phyloP scores from a whole-genome alignment of 2,329 filamentous ascomycete species.

The Aspergillus flavus region DNA sequence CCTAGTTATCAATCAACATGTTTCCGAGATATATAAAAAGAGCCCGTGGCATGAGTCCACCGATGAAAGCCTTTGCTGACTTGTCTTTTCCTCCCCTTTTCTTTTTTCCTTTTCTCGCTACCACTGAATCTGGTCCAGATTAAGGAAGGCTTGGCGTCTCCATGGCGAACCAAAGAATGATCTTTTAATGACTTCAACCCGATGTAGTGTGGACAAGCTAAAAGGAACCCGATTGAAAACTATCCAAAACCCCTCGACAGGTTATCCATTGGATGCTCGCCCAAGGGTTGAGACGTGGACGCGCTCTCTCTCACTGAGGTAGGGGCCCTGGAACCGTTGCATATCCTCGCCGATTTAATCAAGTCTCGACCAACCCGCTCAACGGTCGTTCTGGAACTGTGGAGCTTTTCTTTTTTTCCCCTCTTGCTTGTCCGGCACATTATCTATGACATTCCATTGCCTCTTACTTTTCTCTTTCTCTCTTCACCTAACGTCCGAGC shows the following conservation, averaged over 20 bases:
- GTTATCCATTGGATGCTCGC: neutral
- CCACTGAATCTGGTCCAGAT: neutral
- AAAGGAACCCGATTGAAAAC: neutral
- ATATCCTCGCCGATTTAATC: neutral
- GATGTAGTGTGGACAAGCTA: neutral
- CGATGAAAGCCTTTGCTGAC: neutral
- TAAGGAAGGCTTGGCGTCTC: neutral
- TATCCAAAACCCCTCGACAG: neutral
- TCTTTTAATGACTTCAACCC: neutral
- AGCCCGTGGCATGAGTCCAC: neutral
- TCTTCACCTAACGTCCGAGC: neutral
- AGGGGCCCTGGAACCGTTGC: neutral
- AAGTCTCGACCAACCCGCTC: neutral
- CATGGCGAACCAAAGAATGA: neutral
- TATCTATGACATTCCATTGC: slow-evolving; percentile 1
- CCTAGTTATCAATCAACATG: neutral
- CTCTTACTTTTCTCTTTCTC: slow-evolving; percentile 1
- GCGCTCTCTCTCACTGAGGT: neutral
- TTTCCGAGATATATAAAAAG: neutral
- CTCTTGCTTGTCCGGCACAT: slow-evolving; percentile 10
- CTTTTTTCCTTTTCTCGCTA: neutral
- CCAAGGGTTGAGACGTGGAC: neutral
- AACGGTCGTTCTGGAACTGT: neutral
- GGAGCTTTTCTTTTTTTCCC: neutral
- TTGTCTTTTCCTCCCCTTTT: neutral